These are phyloP conservation scores for Astrocystis sublimbata DNA, from an alignment of 495 filamentous ascomycete species.

Conservation along the genomic window DNA sequence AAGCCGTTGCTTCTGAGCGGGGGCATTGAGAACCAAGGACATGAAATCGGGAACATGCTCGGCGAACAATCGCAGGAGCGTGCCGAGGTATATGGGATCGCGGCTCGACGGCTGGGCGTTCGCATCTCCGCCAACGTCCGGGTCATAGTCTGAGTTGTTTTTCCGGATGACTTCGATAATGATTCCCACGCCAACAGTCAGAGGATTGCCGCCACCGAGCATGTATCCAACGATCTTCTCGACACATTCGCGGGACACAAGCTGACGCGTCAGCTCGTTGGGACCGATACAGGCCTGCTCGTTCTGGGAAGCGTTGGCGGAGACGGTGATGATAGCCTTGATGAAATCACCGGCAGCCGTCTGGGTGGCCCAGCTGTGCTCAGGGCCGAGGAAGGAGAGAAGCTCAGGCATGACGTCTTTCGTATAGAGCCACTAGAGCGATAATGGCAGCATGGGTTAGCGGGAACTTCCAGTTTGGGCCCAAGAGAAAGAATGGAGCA, in stretches of 20 bases:
- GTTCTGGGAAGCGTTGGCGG: slow-evolving; percentile 95
- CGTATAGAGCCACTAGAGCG: slow-evolving; percentile 80
- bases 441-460: slow-evolving; percentile 4
- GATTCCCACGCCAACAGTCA: slow-evolving; percentile 96
- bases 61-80: slow-evolving; percentile 87
- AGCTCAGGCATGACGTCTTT: slow-evolving; percentile 88
- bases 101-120: slow-evolving; percentile 76
- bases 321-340: slow-evolving; percentile 98
- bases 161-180: slow-evolving; percentile 98
- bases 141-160: slow-evolving; percentile 99
- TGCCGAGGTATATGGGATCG: slow-evolving; percentile 96
- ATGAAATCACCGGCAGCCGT: slow-evolving; percentile 97
- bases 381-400: slow-evolving; percentile 80
- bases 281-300: slow-evolving; percentile 97
- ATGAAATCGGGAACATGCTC: slow-evolving; percentile 94
- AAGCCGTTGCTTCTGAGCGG: slow-evolving; percentile 43
- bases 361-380: slow-evolving; percentile 82
- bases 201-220: slow-evolving; percentile 88
- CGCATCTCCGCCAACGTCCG: slow-evolving; percentile 76
- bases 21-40: slow-evolving; percentile 77
- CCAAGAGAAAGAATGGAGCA: too few species aligned
- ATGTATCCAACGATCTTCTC: slow-evolving; percentile 82
- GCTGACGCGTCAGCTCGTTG: slow-evolving; percentile 91
- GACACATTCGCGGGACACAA: slow-evolving; percentile 87
- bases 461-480: background rate